Base-by-base conservation (phyloP, 106 monocot species). In the Posidonia australis region DNA sequence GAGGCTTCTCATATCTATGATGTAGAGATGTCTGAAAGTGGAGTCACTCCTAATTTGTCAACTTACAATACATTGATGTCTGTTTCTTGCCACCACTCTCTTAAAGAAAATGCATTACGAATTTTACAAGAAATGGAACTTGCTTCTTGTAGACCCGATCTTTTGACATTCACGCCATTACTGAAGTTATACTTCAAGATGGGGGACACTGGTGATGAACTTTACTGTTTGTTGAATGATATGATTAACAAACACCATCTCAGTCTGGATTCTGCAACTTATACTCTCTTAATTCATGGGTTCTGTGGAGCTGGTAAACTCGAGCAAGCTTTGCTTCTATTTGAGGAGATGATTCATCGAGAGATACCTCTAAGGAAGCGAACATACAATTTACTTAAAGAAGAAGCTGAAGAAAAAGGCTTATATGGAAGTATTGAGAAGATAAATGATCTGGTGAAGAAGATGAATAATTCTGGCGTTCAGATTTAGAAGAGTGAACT, bases 51-150 rank as follows among this genome's bases (percentile, higher is more conserved):
- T 61, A 77, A 74, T 78, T 49, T 83, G 45, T 76, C 83, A 12
- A 93, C 85, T 19, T 93, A 81, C 70, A 88, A 85, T 68, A 85
- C 88, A 22, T 77, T 93, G 88, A 81, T 93, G 31, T 80, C 80
- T 13, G 63, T 85, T 11, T 81, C 74, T 65, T 83, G 92, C 21
- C 62, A 67, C 18, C 78, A 93, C 54, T n/a, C 69, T 22, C 47
- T 59, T 49, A 76, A 80, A 41, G 66, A 83, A 43, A 68, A 78
- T 72, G 92, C 92, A 72, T 28, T 93, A 52, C 53, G 59, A 69
- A 72, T 85, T 19, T 79, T 93, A 60, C 78, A 73, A 51, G 81
- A 85, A 60, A 82, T 88, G 83, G 78, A 88, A 55, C 62, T 45
- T 44, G 72, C 56, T 49, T 72, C 71, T 59, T 85, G 67, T 74